Evolutionary conservation across 2,329 filamentous ascomycete genomes (phyloP).

Genomic region (Xylariaceae sp.): DNA sequence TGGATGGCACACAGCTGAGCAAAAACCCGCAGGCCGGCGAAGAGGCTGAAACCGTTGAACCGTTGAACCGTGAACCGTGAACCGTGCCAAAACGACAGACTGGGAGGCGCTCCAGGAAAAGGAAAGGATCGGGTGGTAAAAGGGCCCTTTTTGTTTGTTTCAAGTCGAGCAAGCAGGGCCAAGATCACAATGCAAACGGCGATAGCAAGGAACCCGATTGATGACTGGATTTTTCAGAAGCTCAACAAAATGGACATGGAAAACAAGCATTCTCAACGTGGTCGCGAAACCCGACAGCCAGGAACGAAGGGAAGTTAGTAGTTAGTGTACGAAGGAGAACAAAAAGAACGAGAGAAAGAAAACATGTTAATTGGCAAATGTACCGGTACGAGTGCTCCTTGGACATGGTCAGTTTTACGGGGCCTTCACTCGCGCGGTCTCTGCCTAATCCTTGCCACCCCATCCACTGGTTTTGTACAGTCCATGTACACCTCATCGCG

Average conservation of each 20-base stretch:
- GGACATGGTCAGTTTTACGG: neutral
- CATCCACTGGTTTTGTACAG: no score
- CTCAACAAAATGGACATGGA: neutral
- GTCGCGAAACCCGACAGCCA: conserved; percentile 1
- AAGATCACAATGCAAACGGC: conserved; percentile 7
- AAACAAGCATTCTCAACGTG: neutral
- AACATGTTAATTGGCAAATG: neutral
- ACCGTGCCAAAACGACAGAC: conserved; percentile 17
- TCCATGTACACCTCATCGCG: neutral
- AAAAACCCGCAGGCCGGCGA: conserved; percentile 7
- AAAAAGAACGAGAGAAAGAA: neutral
- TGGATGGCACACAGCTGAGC: conserved; percentile 15
- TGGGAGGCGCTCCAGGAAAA: neutral
- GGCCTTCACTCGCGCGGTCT: no score
- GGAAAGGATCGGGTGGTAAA: neutral
- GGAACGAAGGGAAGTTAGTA: neutral
- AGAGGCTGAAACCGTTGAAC: conserved; percentile 18
- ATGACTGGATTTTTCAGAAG: neutral
- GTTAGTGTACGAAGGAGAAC: conserved; percentile 1
- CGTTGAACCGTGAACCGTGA: conserved; percentile 12
- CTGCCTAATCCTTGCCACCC: neutral
- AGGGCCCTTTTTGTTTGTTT: conserved; percentile 7
- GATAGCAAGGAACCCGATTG: neutral
- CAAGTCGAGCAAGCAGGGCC: conserved; percentile 1
- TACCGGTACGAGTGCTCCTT: neutral